A percentile compares a stretch with the other conserved stretches of the same genome.
Conservation (phyloP, 2,329 filamentous ascomycete genomes). For the Aspergillus tanneri region DNA sequence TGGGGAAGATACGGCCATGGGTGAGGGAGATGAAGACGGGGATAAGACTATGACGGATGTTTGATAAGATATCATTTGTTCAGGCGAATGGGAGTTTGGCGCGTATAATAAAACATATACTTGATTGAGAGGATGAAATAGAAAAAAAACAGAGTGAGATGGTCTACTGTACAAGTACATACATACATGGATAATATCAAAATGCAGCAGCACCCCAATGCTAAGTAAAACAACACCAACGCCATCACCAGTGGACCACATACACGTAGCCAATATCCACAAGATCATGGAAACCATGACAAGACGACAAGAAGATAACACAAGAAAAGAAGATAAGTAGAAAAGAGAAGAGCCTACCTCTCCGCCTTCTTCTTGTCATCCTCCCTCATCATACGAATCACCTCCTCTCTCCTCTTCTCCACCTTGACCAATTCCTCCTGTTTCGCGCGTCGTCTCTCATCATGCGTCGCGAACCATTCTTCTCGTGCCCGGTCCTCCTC, state of each 20-base stretch:
- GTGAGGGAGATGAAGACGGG: conserved; percentile 33
- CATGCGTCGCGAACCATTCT: conserved; percentile 83
- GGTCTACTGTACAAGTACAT: conserved; percentile 15
- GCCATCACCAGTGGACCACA: background rate
- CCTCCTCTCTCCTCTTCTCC: conserved; percentile 41
- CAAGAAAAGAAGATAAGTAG: background rate
- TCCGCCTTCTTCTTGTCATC: conserved; percentile 31
- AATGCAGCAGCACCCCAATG: background rate
- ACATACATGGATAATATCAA: conserved; percentile 3
- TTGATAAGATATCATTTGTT: conserved; percentile 15
- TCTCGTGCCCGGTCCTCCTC: conserved; percentile 86
- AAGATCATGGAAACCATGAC: background rate
- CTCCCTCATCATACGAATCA: conserved; percentile 43
- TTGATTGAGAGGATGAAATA: background rate
- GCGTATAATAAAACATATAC: background rate
- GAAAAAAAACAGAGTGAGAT: background rate
- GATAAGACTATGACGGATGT: conserved; percentile 47
- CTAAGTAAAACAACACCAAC: background rate
- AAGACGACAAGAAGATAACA: background rate
- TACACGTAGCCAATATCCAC: background rate
- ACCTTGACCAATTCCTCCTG: conserved; percentile 57
- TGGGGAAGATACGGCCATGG: conserved; percentile 43
- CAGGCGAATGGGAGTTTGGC: conserved; percentile 6
- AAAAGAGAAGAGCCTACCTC: background rate
- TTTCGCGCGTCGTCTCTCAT: conserved; percentile 67